Conservation (phyloP, 1,284 basidiomycete genomes). For the Volvariella volvacea region DNA sequence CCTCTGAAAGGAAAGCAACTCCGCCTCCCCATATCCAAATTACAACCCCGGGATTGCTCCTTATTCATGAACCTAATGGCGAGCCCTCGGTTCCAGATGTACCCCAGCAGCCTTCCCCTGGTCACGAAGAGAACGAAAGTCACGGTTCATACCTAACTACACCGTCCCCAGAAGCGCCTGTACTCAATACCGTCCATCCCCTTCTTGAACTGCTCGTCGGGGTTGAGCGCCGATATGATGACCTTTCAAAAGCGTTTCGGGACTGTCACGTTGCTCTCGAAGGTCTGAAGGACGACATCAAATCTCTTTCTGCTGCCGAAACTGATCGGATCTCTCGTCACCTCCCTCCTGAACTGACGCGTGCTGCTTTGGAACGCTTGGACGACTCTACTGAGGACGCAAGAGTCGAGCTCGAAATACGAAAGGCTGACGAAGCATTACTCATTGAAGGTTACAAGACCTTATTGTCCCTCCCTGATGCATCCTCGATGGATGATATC, state of each 20-base stretch:
- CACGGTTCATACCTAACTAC: too few relatives aligned
- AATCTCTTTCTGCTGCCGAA: conserved; percentile 12
- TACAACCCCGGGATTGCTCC: too few relatives aligned
- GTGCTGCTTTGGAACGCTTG: conserved; percentile 56
- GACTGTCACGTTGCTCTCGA: conserved; percentile 64
- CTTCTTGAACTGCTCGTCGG: conserved; percentile 38
- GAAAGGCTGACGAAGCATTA: conserved; percentile 71
- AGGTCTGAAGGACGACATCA: conserved; percentile 40
- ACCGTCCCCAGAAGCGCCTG: too few relatives aligned
- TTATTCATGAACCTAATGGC: too few relatives aligned
- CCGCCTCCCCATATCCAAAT: too few relatives aligned
- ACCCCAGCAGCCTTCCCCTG: too few relatives aligned
- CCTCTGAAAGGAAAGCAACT: too few relatives aligned
- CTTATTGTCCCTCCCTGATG: conserved; percentile 54
- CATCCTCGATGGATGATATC: conserved; percentile 17
- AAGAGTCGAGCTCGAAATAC: conserved; percentile 82
- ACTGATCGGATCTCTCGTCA: not conserved
- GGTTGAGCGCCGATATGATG: conserved; percentile 51
- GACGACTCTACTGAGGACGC: conserved; percentile 81
- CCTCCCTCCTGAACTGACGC: conserved; percentile 32
- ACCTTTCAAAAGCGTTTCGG: conserved; percentile 55
- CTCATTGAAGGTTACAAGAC: conserved; percentile 68
- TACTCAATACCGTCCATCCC: conserved; percentile 14
- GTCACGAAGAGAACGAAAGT: too few relatives aligned
- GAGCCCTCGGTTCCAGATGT: too few relatives aligned